Base-by-base conservation (phyloP, 1,139 yeast genomes). In the Suhomyces bolitotheri region DNA sequence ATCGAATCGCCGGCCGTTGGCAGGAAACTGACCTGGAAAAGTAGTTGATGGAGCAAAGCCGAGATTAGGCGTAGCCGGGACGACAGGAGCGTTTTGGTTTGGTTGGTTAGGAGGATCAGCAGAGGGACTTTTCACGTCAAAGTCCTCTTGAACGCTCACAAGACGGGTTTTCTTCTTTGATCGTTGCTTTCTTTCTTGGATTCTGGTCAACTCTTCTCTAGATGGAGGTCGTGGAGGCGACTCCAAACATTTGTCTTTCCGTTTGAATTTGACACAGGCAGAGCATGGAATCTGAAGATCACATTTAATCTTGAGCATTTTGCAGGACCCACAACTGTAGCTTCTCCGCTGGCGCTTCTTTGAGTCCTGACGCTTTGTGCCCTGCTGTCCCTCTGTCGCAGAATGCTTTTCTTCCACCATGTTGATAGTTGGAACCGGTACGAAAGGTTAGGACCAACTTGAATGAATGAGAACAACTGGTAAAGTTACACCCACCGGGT, bases 291-390 rank as follows among this genome's bases (percentile, higher is more conserved):
- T 55, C 30, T 60, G 54, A 36, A 73, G 63, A 43, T 76, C 78
- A 55, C 82, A 76, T 45, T 73, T 74, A 44, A 75, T 71, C 51
- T 76, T 76, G 33, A 72, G 66, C 19, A 60, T 51, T 47, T 73
- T 74, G 47, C 82, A 76, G 3, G 78, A 79, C 0, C 80, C 81
- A 53, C 82, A 76, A 39, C 74, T 71, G 49, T 76, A 76, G 20
- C 78, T 71, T 37, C 81, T 57, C 44, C 82, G 58, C 39, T 62
- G 64, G 27, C 69, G 47, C 43, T 61, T 62, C 31, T 44, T 44
- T 34, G 29, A 38, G 22, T 36, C 35, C 16, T 24, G 32, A 13
- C 30, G 32, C n/a, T 24, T 26, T 7, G 26, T 30, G 5, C 10
- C 3, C 13, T 36, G 35, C 12, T 15, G 22, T 7, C 23, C 27